A percentile compares a stretch with the other conserved stretches of the same genome.
Conservation (phyloP, 345 rosid species). For the Acer campestre region DNA sequence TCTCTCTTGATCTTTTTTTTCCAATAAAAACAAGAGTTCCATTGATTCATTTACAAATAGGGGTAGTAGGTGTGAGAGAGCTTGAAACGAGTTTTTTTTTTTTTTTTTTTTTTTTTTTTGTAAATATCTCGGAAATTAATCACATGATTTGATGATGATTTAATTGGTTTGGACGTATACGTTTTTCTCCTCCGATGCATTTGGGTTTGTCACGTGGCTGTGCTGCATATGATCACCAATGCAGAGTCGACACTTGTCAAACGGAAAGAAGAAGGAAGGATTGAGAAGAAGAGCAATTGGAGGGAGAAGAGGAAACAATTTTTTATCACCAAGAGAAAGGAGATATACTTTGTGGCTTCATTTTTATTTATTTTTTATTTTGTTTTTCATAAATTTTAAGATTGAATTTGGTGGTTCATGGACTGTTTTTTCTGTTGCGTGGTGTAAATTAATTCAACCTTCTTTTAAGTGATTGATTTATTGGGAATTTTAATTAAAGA, state of each 20-base stretch:
- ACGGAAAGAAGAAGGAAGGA: too few species aligned
- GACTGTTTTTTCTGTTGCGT: not conserved
- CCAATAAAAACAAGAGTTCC: not conserved
- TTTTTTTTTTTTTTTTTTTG: not conserved
- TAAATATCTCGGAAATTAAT: not conserved
- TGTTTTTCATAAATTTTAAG: not conserved
- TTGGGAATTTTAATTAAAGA: not conserved
- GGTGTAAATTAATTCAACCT: not conserved
- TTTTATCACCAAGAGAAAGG: too few species aligned
- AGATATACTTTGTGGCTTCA: not conserved
- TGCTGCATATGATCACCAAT: too few species aligned
- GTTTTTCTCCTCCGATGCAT: too few species aligned
- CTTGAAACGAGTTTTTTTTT: not conserved
- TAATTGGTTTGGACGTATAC: too few species aligned
- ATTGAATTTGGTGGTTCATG: not conserved
- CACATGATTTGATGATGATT: not conserved
- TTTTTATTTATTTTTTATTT: not conserved
- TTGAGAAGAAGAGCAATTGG: too few species aligned
- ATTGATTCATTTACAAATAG: not conserved
- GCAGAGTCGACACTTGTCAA: too few species aligned
- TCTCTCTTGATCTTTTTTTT: conserved; percentile 24
- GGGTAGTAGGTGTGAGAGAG: not conserved
- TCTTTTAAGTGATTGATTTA: too few species aligned
- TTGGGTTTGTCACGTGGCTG: too few species aligned
- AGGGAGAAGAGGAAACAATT: not conserved